A percentile compares a stretch with the other conserved stretches of the same genome.
Evolutionary conservation across 192 early-diverging fungal species (phyloP).

Genomic region (Chytriomyces sp.): DNA sequence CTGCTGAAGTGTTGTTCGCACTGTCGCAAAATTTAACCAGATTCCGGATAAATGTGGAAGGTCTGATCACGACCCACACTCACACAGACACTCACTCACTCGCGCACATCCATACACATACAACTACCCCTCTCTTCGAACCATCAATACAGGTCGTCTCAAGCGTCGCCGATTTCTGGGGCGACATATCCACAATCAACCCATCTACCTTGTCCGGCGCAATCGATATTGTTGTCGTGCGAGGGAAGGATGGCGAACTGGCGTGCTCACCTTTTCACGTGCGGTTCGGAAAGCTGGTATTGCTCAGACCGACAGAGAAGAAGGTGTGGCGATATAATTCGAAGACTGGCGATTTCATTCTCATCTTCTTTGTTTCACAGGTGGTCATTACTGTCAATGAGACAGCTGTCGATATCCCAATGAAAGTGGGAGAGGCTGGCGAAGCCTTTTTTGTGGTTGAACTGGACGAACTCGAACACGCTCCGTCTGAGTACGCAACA

Average conservation of each 20-base stretch:
- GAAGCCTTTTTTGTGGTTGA: constrained; percentile 98
- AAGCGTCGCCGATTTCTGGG: constrained; percentile 84
- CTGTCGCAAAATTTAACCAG: too few relatives aligned
- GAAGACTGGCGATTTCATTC: background rate
- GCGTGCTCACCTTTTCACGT: constrained; percentile 97
- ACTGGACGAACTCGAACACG: constrained; percentile 69
- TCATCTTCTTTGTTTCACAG: constrained; percentile 35
- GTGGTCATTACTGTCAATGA: constrained; percentile 89
- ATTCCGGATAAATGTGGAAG: too few relatives aligned
- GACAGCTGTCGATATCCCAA: constrained; percentile 67
- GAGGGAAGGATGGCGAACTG: constrained; percentile 80
- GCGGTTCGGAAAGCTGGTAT: constrained; percentile 93
- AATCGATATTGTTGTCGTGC: constrained; percentile 96
- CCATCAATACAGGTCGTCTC: background rate
- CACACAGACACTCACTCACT: too few relatives aligned
- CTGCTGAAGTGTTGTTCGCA: too few relatives aligned
- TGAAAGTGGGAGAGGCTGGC: constrained; percentile 98
- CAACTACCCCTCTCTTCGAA: too few relatives aligned
- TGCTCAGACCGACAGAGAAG: constrained; percentile 91
- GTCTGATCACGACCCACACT: too few relatives aligned
- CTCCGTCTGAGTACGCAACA: constrained; percentile 91
- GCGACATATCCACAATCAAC: constrained; percentile 75
- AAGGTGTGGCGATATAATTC: constrained; percentile 62
- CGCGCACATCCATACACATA: too few relatives aligned
- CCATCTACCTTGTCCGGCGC: constrained; percentile 96